Evolutionary conservation across 331 rosid genomes (phyloP).

Genomic region (Malus hybrid): DNA sequence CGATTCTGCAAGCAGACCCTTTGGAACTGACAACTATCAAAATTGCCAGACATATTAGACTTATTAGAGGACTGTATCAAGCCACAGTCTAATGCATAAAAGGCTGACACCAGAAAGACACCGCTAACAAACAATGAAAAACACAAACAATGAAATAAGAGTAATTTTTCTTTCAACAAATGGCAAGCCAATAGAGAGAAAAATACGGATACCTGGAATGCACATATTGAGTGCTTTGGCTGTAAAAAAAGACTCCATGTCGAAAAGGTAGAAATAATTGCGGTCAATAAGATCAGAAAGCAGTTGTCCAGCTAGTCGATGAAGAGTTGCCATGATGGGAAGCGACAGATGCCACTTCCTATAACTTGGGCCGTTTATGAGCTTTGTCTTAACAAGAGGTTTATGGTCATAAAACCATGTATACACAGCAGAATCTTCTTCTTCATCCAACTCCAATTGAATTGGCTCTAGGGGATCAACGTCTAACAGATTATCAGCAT

Average conservation of each 20-base stretch:
- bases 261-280: constrained; percentile 92
- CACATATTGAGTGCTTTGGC: constrained; percentile 99
- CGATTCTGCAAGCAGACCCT: background rate
- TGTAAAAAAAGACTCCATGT: constrained; percentile 97
- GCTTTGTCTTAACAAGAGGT: constrained; percentile 94
- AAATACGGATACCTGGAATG: constrained; percentile 64
- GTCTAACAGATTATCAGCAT: constrained; percentile 91
- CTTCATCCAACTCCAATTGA: constrained; percentile 89
- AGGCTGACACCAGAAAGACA: background rate
- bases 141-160: background rate
- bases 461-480: constrained; percentile 96
- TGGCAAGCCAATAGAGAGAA: background rate
- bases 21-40: background rate
- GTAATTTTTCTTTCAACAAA: background rate
- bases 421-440: constrained; percentile 89
- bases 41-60: background rate
- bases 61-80: background rate
- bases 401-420: constrained; percentile 97
- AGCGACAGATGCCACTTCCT: constrained; percentile 99
- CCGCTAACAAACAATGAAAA: background rate
- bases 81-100: background rate
- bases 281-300: constrained; percentile 93
- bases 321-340: constrained; percentile 98
- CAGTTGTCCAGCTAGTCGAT: constrained; percentile 95
- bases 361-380: constrained; percentile 94